Percentiles rank a stretch among this genome's conserved stretches.
Evolutionary conservation across 23 red algal species (phyloP).

Genomic region (Cyanidioschyzon merolae): DNA sequence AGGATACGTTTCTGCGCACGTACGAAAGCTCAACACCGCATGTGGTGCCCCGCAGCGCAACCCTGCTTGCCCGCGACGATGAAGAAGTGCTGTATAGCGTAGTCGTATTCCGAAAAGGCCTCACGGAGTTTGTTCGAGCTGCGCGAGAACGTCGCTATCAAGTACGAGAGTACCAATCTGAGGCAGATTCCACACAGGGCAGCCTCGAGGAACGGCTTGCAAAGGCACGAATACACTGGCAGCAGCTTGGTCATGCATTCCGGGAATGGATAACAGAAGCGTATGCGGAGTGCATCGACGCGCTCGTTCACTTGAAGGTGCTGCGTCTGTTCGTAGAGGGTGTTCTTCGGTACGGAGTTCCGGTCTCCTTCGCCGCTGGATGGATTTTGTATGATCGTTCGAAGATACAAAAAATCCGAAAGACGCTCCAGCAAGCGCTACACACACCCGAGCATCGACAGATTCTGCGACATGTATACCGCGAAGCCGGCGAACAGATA

Average conservation of each 20-base stretch:
- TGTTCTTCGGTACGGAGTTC: constrained; percentile 93
- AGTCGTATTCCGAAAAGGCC: constrained; percentile 47
- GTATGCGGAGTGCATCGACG: constrained; percentile 68
- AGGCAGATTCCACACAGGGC: constrained; percentile 18
- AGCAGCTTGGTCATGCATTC: constrained; percentile 27
- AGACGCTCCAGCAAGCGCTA: background rate
- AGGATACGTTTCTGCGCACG: constrained; percentile 5
- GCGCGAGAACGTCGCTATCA: constrained; percentile 69
- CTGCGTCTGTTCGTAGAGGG: constrained; percentile 86
- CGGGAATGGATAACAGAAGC: constrained; percentile 56
- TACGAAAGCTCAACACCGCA: constrained; percentile 10
- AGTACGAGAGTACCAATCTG: constrained; percentile 65
- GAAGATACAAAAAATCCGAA: background rate
- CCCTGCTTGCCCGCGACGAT: constrained; percentile 33
- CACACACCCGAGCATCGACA: background rate
- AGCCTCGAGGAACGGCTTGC: constrained; percentile 40
- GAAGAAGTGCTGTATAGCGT: constrained; percentile 63
- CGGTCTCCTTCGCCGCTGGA: constrained; percentile 19
- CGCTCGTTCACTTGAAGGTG: constrained; percentile 75
- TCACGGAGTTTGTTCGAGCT: constrained; percentile 53
- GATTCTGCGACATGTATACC: background rate
- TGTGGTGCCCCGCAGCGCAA: constrained; percentile 66
- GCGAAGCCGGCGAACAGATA: background rate
- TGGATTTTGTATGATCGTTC: background rate
- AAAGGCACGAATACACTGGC: constrained; percentile 18